phyloP scores from a whole-genome alignment of 75 land plant species.

The Gnetum montanum region DNA sequence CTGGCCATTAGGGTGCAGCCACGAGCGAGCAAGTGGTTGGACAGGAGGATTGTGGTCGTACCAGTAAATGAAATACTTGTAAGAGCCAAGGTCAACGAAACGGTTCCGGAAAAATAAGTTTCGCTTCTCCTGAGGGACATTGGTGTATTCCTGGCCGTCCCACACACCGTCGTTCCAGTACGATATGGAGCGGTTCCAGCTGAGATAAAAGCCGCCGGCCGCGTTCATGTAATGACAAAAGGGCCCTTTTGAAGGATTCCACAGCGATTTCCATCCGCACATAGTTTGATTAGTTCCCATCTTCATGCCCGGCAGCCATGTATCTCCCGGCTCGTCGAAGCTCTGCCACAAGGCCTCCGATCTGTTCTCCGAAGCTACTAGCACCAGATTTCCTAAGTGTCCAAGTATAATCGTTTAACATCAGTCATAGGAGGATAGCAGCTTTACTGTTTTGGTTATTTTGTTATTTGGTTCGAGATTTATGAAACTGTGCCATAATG shows the following conservation, averaged over 20 bases:
- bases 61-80: conserved; percentile 31
- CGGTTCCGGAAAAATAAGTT: conserved; percentile 39
- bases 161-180: conserved; percentile 60
- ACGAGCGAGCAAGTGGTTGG: background rate
- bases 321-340: conserved; percentile 16
- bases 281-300: conserved; percentile 5
- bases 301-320: conserved; percentile 9
- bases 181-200: background rate
- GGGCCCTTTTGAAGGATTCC: conserved; percentile 28
- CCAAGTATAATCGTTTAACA: background rate
- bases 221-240: conserved; percentile 25
- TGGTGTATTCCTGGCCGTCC: conserved; percentile 35
- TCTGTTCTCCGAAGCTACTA: background rate
- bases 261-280: conserved; percentile 13
- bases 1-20: conserved; percentile 22
- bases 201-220: conserved; percentile 3
- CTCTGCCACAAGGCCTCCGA: conserved; percentile 18
- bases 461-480: too few relatives aligned
- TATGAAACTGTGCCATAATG: too few relatives aligned
- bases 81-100: conserved; percentile 15
- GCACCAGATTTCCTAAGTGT: background rate
- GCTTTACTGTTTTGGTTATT: too few relatives aligned
- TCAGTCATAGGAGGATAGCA: too few relatives aligned
- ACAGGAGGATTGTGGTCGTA: background rate
- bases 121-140: conserved; percentile 55